Conservation (phyloP, 305 asterid genomes). For the Plantago lanceolata region DNA sequence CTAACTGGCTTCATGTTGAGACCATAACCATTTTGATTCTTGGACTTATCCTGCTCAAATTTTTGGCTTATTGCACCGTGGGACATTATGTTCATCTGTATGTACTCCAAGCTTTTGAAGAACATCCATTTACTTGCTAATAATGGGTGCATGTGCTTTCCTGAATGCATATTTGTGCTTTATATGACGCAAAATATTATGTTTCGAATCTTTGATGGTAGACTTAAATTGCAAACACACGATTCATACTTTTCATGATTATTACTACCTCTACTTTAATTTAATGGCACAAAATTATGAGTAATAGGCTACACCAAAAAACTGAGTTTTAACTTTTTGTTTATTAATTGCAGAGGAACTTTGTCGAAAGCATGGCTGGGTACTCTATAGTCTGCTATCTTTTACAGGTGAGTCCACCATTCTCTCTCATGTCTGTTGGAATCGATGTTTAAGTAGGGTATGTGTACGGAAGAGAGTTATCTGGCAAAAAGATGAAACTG, state of each 20-base stretch:
- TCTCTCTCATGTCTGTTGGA: constrained; percentile 19
- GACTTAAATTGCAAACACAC: background rate
- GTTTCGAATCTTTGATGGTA: background rate
- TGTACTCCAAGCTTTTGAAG: background rate
- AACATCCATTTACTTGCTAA: background rate
- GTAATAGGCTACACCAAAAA: constrained; percentile 1
- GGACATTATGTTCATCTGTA: background rate
- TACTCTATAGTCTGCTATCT: constrained; percentile 89
- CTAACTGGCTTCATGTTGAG: too few species aligned
- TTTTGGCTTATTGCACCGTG: background rate
- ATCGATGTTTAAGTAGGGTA: constrained; percentile 3
- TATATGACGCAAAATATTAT: too few species aligned
- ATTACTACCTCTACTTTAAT: constrained; percentile 6
- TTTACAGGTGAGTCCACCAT: constrained; percentile 55
- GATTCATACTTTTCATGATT: background rate
- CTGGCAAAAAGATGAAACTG: background rate
- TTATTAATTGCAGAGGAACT: constrained; percentile 64
- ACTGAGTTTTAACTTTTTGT: constrained; percentile 13
- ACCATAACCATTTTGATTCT: too few species aligned
- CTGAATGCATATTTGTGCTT: too few species aligned
- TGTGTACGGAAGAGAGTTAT: constrained; percentile 1
- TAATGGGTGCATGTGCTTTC: too few species aligned
- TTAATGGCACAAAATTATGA: constrained; percentile 3
- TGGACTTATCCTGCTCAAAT: too few species aligned
- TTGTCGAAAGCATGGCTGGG: constrained; percentile 96